Percentiles rank a stretch among this genome's conserved stretches.
Conservation (phyloP, 257 asterid genomes). For the Ajuga chamaepitys region DNA sequence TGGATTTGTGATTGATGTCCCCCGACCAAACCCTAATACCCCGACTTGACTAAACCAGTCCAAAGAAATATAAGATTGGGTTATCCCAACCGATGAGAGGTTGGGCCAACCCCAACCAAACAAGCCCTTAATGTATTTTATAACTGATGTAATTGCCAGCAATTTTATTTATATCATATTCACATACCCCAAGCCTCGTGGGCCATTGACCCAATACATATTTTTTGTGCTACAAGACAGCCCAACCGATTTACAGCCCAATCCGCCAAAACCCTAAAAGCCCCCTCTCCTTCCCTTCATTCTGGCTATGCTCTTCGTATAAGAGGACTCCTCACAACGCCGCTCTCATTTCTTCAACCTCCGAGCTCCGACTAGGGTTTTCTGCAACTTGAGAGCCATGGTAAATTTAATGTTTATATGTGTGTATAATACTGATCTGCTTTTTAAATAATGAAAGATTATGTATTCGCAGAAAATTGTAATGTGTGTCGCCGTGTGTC, state of each 20-base stretch:
- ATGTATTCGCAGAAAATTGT: not conserved
- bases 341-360: conserved; percentile 13
- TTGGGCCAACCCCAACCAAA: no score
- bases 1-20: no score
- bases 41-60: no score
- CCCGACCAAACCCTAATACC: no score
- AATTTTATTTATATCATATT: no score
- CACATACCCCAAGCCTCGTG: no score
- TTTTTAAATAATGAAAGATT: not conserved
- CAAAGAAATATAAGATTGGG: no score
- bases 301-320: not conserved
- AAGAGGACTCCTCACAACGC: conserved; percentile 8
- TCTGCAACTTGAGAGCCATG: conserved; percentile 37
- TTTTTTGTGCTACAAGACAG: no score
- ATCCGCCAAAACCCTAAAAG: conserved; percentile 22
- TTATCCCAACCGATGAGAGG: no score
- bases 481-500: not conserved
- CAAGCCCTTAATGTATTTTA: no score
- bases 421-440: not conserved
- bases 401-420: conserved; percentile 15
- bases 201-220: no score
- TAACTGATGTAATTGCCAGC: no score
- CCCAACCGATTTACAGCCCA: conserved; percentile 17
- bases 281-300: not conserved
- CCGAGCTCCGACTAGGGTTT: conserved; percentile 27